Conservation (phyloP, 306 rosid species). For the Oxytropis ochrocephala region DNA sequence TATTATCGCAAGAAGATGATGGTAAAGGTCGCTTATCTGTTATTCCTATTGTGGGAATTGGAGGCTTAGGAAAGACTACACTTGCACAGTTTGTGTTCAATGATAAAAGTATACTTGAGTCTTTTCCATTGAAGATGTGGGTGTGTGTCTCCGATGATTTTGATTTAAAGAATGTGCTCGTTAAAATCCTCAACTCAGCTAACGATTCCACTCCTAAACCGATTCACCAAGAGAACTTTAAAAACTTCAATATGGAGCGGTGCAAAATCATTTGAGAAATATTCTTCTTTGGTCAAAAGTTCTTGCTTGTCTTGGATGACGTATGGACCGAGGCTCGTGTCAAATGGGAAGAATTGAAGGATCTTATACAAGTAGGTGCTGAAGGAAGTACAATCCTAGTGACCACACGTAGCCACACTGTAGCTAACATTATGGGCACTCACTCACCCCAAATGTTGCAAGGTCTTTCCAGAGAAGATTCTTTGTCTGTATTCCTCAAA, state of each 20-base stretch:
- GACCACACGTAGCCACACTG: neutral
- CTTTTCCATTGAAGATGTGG: conserved; percentile 17
- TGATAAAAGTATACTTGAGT: neutral
- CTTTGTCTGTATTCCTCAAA: conserved; percentile 15
- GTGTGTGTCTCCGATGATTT: conserved; percentile 16
- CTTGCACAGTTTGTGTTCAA: conserved; percentile 16
- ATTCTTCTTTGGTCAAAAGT: neutral
- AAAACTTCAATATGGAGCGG: neutral
- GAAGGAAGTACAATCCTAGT: conserved; percentile 16
- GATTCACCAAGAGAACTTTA: neutral
- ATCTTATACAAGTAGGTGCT: neutral
- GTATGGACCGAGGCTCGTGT: neutral
- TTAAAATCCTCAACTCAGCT: conserved; percentile 8
- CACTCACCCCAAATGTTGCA: neutral
- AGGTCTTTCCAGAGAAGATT: neutral
- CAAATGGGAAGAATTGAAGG: neutral
- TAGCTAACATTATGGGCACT: neutral
- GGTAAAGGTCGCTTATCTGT: neutral
- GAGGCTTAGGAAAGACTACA: conserved; percentile 30
- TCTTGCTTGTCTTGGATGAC: neutral
- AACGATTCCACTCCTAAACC: neutral
- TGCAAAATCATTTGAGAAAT: neutral
- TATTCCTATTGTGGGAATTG: conserved; percentile 25
- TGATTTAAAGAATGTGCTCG: neutral
- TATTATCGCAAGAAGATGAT: too few species aligned